Percentiles rank a stretch among this genome's conserved stretches.
phyloP scores from a whole-genome alignment of 2,329 filamentous ascomycete genomes.

The Orbilia javanica region DNA sequence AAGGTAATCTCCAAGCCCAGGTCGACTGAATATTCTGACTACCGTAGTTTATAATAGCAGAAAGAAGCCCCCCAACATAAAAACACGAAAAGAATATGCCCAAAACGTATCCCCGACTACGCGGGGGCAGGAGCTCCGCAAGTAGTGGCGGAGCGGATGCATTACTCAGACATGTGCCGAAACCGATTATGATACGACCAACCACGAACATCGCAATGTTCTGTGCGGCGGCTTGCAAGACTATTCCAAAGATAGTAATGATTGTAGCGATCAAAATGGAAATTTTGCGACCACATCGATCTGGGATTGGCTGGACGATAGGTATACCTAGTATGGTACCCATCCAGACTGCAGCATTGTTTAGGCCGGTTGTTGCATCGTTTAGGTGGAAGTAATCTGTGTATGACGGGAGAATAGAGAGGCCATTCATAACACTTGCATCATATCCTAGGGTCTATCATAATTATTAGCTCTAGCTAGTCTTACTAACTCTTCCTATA shows the following conservation, averaged over 20 bases:
- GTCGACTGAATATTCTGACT: constrained; percentile 63
- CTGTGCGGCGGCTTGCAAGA: constrained; percentile 69
- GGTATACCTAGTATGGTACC: constrained; percentile 67
- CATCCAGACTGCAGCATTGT: constrained; percentile 71
- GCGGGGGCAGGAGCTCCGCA: constrained; percentile 40
- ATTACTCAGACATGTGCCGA: constrained; percentile 64
- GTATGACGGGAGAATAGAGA: constrained; percentile 72
- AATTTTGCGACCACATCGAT: constrained; percentile 67
- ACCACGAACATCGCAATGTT: constrained; percentile 70
- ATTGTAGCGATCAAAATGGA: constrained; percentile 66
- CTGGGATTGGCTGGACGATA: constrained; percentile 64
- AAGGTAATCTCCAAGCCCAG: constrained; percentile 65
- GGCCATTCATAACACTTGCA: constrained; percentile 71
- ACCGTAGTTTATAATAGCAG: constrained; percentile 63
- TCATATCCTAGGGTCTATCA: constrained; percentile 65
- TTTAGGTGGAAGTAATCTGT: constrained; percentile 71
- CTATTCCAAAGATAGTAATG: constrained; percentile 67
- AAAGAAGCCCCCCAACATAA: constrained; percentile 63
- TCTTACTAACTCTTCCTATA: not conserved
- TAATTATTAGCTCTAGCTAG: not conserved
- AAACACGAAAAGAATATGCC: constrained; percentile 59
- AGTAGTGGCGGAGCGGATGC: constrained; percentile 41
- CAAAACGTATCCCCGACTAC: constrained; percentile 37
- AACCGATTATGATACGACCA: constrained; percentile 68
- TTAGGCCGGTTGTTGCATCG: constrained; percentile 70